phyloP scores from a whole-genome alignment of 805 yeast genomes.

The Kluyveromyces aestuarii region DNA sequence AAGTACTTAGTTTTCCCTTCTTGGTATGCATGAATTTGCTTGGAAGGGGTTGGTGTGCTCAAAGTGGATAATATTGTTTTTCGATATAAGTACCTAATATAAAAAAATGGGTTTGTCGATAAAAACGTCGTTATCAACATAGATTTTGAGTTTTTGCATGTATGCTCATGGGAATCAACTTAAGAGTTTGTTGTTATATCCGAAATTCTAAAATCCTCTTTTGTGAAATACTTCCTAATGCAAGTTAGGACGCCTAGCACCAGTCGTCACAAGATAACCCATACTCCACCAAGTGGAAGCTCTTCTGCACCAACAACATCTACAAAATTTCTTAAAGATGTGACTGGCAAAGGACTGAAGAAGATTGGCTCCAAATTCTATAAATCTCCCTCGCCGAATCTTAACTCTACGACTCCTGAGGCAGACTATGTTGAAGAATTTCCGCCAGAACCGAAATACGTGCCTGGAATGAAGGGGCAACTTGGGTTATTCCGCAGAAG shows the following conservation, averaged over 20 bases:
- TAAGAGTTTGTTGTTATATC: no score
- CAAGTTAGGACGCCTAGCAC: constrained; percentile 13
- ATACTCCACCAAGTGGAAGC: constrained; percentile 28
- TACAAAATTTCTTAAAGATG: constrained; percentile 16
- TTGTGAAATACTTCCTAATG: neutral
- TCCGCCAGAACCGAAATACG: neutral
- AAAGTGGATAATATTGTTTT: no score
- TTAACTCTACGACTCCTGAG: neutral
- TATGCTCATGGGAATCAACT: no score
- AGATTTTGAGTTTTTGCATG: no score
- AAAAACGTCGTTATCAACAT: neutral
- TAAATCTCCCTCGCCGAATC: neutral
- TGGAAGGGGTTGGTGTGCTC: neutral
- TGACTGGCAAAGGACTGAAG: constrained; percentile 21
- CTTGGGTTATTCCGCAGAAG: neutral
- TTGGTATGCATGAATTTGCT: neutral
- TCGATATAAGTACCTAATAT: neutral
- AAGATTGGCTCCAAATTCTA: neutral
- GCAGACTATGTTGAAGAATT: constrained; percentile 1
- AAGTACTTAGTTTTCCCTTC: neutral
- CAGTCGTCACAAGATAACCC: constrained; percentile 13
- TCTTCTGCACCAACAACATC: constrained; percentile 9
- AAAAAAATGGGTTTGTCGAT: neutral
- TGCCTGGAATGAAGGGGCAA: neutral
- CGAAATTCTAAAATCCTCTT: neutral